A percentile compares a stretch with the other conserved stretches of the same genome.
phyloP scores from a whole-genome alignment of 305 asterid genomes.

The Solanum aculeatissimum region DNA sequence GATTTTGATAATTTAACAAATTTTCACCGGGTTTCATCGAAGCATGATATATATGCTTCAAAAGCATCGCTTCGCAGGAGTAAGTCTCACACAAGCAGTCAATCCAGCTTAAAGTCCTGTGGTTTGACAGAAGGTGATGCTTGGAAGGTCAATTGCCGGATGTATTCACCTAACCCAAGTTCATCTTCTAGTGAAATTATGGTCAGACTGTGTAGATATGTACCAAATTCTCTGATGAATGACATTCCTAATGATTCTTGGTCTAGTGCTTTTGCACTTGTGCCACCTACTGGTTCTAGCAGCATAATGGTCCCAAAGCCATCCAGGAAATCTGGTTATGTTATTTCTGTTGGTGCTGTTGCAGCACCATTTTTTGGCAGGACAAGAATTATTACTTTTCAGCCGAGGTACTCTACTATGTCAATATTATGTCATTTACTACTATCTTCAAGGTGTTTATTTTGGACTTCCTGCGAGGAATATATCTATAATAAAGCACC shows the following conservation, averaged over 20 bases:
- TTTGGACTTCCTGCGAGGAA: background rate
- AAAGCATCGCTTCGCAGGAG: background rate
- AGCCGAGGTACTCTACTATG: conserved; percentile 58
- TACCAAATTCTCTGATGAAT: conserved; percentile 34
- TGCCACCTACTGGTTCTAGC: conserved; percentile 90
- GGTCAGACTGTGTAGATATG: conserved; percentile 59
- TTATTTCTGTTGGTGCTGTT: conserved; percentile 74
- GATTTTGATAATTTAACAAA: conserved; percentile 16
- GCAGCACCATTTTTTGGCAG: conserved; percentile 89
- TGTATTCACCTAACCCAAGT: conserved; percentile 85
- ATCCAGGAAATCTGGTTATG: conserved; percentile 54
- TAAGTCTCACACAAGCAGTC: conserved; percentile 25
- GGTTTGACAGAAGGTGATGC: conserved; percentile 27
- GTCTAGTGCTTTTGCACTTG: conserved; percentile 77
- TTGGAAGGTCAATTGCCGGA: conserved; percentile 48
- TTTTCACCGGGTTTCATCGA: conserved; percentile 6
- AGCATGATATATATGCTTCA: conserved; percentile 4
- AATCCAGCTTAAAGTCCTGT: conserved; percentile 26
- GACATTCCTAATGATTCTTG: conserved; percentile 45
- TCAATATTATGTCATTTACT: background rate
- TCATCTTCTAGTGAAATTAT: conserved; percentile 56
- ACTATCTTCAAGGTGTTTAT: background rate
- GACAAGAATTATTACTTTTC: conserved; percentile 84
- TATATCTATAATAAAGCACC: conserved; percentile 6
- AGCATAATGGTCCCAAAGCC: conserved; percentile 77